Conservation (phyloP, 2,329 filamentous ascomycete genomes). For the Esteya vermicola region DNA sequence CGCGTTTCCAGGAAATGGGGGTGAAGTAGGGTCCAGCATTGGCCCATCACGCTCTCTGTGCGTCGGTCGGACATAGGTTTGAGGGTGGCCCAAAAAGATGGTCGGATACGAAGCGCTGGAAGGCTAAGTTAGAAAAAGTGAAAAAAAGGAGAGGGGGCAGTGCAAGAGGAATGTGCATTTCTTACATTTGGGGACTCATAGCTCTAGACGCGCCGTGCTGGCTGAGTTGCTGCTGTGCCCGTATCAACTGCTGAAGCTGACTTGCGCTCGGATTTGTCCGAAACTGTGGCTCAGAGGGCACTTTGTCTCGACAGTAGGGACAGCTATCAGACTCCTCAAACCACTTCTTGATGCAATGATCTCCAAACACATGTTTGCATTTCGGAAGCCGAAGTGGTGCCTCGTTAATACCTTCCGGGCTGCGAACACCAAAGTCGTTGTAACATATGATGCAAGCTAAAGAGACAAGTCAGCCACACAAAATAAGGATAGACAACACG, state of each 20-base stretch:
- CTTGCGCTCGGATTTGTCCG: not conserved
- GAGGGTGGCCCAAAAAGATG: not conserved
- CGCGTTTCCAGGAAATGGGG: not conserved
- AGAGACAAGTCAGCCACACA: too few relatives aligned
- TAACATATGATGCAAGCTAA: slow-evolving; percentile 50
- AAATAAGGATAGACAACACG: slow-evolving; percentile 5
- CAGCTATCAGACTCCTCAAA: slow-evolving; percentile 47
- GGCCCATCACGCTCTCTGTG: not conserved
- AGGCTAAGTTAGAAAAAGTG: too few relatives aligned
- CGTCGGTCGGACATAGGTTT: not conserved
- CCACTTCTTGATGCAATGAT: slow-evolving; percentile 52
- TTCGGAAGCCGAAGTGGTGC: slow-evolving; percentile 41
- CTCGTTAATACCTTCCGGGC: slow-evolving; percentile 44
- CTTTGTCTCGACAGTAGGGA: slow-evolving; percentile 49
- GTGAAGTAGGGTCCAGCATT: not conserved
- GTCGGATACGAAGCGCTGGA: too few relatives aligned
- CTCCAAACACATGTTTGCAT: slow-evolving; percentile 51
- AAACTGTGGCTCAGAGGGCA: slow-evolving; percentile 31
- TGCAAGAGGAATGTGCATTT: too few relatives aligned
- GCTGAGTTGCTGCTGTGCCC: not conserved
- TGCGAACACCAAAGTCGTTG: slow-evolving; percentile 42
- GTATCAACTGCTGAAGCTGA: slow-evolving; percentile 3
- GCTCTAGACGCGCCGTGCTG: not conserved
- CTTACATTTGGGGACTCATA: not conserved
- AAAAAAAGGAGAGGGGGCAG: too few relatives aligned